Evolutionary conservation across 345 rosid genomes (phyloP).

Genomic region (Trapa bicornis): DNA sequence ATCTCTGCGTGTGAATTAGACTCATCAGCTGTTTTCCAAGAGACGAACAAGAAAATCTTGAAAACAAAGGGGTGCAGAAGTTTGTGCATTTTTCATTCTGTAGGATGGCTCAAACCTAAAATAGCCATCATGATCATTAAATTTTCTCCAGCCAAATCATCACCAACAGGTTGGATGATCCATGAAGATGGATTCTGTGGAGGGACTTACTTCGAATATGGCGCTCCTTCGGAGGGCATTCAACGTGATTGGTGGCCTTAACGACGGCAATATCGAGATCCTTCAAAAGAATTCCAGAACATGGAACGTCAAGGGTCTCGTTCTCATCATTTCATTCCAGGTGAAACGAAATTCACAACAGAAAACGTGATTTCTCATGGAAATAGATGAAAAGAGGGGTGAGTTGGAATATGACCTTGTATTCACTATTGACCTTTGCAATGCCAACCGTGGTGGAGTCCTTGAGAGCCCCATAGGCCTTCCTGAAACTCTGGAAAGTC

Average conservation of each 20-base stretch:
- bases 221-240: slow-evolving; percentile 94
- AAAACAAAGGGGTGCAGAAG: neutral
- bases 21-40: neutral
- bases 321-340: neutral
- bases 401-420: slow-evolving; percentile 38
- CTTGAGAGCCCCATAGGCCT: slow-evolving; percentile 94
- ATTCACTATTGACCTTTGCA: slow-evolving; percentile 97
- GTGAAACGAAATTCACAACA: neutral
- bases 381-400: neutral
- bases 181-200: neutral
- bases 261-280: slow-evolving; percentile 93
- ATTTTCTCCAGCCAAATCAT: neutral
- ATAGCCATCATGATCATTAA: neutral
- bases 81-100: neutral
- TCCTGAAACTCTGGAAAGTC: slow-evolving; percentile 67
- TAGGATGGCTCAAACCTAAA: neutral
- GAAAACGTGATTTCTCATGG: neutral
- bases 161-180: no score
- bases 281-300: slow-evolving; percentile 15
- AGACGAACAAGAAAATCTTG: neutral
- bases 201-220: slow-evolving; percentile 66
- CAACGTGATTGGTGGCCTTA: slow-evolving; percentile 91
- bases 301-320: neutral
- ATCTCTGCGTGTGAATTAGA: slow-evolving; percentile 35
- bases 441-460: slow-evolving; percentile 95